Evolutionary conservation across 768 basidiomycete genomes (phyloP).

Genomic region (Russula sp.): DNA sequence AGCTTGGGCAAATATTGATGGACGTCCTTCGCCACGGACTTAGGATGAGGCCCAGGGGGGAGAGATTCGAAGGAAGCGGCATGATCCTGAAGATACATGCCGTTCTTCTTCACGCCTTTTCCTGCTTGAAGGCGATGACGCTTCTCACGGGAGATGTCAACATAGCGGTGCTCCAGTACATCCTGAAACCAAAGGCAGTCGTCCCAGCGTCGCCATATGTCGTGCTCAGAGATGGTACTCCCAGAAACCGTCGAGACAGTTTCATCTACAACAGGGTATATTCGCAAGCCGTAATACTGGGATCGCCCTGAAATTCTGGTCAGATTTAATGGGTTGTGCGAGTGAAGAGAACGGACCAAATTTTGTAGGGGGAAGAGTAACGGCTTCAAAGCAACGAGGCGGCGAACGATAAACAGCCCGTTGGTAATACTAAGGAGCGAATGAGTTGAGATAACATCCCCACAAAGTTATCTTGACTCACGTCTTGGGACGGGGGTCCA

Average conservation of each 20-base stretch:
- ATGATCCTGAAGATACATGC: constrained; percentile 60
- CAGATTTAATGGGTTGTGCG: neutral
- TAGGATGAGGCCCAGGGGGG: constrained; percentile 76
- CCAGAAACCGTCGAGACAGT: constrained; percentile 22
- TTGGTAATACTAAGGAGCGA: constrained; percentile 24
- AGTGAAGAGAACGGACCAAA: constrained; percentile 17
- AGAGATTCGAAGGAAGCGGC: constrained; percentile 83
- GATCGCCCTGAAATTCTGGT: constrained; percentile 17
- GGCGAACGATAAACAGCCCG: constrained; percentile 16
- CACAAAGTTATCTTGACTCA: neutral
- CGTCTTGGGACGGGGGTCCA: constrained; percentile 8
- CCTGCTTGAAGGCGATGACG: constrained; percentile 59
- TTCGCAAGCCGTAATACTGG: constrained; percentile 24
- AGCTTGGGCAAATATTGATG: constrained; percentile 60
- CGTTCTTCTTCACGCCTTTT: constrained; percentile 67
- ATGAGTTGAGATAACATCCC: neutral
- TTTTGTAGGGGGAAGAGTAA: constrained; percentile 18
- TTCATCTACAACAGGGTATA: constrained; percentile 20
- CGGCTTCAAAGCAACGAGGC: constrained; percentile 11
- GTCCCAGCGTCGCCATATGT: constrained; percentile 76
- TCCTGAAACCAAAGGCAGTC: constrained; percentile 77
- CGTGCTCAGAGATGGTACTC: constrained; percentile 43
- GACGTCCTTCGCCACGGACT: constrained; percentile 60
- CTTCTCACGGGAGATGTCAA: constrained; percentile 55
- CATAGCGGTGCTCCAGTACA: constrained; percentile 57